A percentile compares a stretch with the other conserved stretches of the same genome.
These are phyloP conservation scores for Quillaja saponaria DNA, from an alignment of 306 rosid species.

Conservation along the genomic window DNA sequence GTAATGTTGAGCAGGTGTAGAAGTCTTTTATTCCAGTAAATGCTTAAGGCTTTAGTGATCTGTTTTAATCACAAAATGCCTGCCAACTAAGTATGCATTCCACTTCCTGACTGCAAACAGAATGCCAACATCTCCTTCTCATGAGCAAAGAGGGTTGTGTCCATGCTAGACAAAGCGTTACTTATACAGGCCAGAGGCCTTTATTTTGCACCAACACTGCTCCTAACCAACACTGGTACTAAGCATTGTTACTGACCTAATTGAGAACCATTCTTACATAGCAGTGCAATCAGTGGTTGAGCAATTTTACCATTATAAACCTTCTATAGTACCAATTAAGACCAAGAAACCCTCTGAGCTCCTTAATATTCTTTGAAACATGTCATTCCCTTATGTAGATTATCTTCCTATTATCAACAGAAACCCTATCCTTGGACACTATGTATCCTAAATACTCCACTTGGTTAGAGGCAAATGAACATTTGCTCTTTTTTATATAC, in stretches of 20 bases:
- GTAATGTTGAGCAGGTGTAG: neutral
- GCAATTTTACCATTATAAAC: no score
- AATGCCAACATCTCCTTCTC: neutral
- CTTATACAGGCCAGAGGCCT: neutral
- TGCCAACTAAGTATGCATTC: neutral
- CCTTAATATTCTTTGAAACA: no score
- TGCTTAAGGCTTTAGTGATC: neutral
- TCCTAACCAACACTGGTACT: neutral
- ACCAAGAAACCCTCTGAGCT: no score
- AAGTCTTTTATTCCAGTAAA: neutral
- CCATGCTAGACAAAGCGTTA: neutral
- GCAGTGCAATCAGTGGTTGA: no score
- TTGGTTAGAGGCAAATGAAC: no score
- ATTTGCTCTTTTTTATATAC: no score
- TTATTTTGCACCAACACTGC: neutral
- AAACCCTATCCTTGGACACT: no score
- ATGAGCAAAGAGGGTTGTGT: neutral
- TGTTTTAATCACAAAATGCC: neutral
- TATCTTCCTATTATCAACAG: no score
- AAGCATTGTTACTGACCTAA: fast-evolving
- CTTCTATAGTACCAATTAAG: no score
- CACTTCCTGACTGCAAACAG: neutral
- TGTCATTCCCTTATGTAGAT: no score
- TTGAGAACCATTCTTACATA: neutral
- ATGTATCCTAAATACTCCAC: no score